Evolutionary conservation across 768 basidiomycete genomes (phyloP).

Genomic region (Mycena filopes): DNA sequence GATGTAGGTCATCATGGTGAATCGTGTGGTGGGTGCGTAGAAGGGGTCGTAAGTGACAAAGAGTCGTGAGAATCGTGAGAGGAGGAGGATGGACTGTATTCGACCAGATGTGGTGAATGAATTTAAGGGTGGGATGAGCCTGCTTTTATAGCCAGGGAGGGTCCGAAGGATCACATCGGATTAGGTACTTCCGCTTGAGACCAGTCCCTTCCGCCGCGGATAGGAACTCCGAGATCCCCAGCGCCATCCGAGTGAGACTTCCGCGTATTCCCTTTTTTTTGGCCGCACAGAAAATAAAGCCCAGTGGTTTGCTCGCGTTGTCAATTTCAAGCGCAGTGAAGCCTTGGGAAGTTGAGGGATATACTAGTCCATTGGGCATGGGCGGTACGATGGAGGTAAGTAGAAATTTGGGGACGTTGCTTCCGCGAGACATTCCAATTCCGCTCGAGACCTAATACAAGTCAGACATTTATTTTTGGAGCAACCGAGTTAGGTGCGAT

Average conservation of each 20-base stretch:
- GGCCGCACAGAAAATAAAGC: too few relatives aligned
- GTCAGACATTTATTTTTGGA: too few relatives aligned
- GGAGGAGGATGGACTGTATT: background rate
- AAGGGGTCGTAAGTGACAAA: background rate
- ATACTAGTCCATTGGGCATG: too few relatives aligned
- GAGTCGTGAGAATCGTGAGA: background rate
- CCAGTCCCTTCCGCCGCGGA: background rate
- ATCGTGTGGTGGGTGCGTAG: background rate
- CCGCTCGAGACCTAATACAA: too few relatives aligned
- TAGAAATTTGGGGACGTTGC: too few relatives aligned
- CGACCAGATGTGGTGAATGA: constrained; percentile 2
- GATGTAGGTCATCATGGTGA: constrained; percentile 20
- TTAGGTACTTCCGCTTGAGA: constrained; percentile 11
- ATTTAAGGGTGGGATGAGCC: background rate
- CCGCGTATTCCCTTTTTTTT: too few relatives aligned
- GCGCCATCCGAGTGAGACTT: background rate
- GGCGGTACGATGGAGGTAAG: too few relatives aligned
- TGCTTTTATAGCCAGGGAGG: constrained; percentile 3
- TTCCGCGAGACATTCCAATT: too few relatives aligned
- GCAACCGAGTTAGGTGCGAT: too few relatives aligned
- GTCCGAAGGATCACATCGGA: constrained; percentile 1
- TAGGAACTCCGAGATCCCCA: background rate
- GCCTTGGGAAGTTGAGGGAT: too few relatives aligned
- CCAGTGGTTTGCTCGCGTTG: too few relatives aligned
- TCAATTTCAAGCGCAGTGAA: too few relatives aligned